Base-by-base conservation (phyloP, 2,329 filamentous ascomycete species). In the Colletotrichum liriopes region DNA sequence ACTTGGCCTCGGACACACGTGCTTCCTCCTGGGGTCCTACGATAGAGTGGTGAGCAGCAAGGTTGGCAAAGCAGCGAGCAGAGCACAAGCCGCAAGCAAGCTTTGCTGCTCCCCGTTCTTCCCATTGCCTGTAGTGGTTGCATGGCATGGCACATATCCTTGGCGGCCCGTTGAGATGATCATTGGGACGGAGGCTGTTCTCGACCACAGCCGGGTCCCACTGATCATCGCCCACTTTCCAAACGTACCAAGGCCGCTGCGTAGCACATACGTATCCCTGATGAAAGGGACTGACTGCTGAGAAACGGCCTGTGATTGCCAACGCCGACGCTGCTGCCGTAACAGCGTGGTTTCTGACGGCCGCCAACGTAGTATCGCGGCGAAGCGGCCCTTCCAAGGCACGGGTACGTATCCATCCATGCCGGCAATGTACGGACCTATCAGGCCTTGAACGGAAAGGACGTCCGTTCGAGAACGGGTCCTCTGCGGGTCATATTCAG, bases 141-240 rank as follows among this genome's bases (percentile, higher is more conserved):
- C 67, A 69, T 69, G 52, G 29, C 18, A 61, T 35, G 29, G 16
- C 32, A 35, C 66, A 51, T 69, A 41, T 71, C 55, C 64, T 62
- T 62, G 63, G 49, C 68, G 67, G 67, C 63, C 67, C 63, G 67
- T 67, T 51, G 43, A 29, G 68, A 56, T 71, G 55, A 56, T 67
- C 63, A 63, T 63, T 63, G 52, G 55, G 32, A 72, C 69, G 69
- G 69, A 58, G 65, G 51, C 52, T 37, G 65, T 60, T 68, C 69
- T 55, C 67, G 69, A 64, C 65, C 65, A 39, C 49, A 67, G 39
- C 59, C 58, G 43, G 47, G 65, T 29, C 18, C 69, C 69, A 59
- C 69, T 49, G 69, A 69, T 60, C 59, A 64, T 72, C 59, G 37
- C 39, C 29, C 59, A 55, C 65, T 72, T 59, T 63, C 58, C 59